Percentiles rank a stretch among this genome's conserved stretches.
These are phyloP conservation scores for Parasitella parasitica DNA, from an alignment of 371 early-diverging fungal species.

Conservation along the genomic window DNA sequence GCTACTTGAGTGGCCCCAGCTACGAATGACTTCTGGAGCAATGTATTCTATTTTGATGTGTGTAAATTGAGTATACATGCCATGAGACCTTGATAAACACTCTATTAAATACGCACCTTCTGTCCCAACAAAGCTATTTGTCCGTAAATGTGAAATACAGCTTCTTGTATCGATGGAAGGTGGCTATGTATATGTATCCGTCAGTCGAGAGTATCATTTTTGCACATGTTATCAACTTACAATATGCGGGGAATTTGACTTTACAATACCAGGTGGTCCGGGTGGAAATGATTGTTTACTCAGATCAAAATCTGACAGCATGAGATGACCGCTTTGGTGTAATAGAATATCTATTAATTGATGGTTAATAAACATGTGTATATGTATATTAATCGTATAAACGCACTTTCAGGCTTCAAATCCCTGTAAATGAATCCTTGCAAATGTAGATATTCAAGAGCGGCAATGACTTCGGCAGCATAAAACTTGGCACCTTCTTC, in stretches of 20 bases:
- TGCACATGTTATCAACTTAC: slow-evolving; percentile 34
- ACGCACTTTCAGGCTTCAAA: slow-evolving; percentile 96
- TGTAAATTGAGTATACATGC: no score
- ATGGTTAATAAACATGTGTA: not conserved
- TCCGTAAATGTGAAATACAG: slow-evolving; percentile 82
- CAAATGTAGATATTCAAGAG: slow-evolving; percentile 93
- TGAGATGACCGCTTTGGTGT: slow-evolving; percentile 92
- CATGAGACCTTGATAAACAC: no score
- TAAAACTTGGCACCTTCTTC: slow-evolving; percentile 96
- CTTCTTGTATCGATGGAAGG: slow-evolving; percentile 83
- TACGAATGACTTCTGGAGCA: slow-evolving; percentile 93
- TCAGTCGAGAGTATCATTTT: not conserved
- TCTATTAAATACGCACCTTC: no score
- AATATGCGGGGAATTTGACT: slow-evolving; percentile 52
- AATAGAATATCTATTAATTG: slow-evolving; percentile 78
- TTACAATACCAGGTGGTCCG: slow-evolving; percentile 75
- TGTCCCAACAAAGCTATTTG: slow-evolving; percentile 97
- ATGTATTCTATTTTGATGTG: slow-evolving; percentile 72
- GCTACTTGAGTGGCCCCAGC: slow-evolving; percentile 88
- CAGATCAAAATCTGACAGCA: slow-evolving; percentile 96
- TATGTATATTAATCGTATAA: not conserved
- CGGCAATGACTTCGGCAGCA: slow-evolving; percentile 93
- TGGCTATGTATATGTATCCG: slow-evolving; percentile 28
- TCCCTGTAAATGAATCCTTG: slow-evolving; percentile 97
- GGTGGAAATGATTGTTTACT: slow-evolving; percentile 83